A percentile compares a stretch with the other conserved stretches of the same genome.
Conservation (phyloP, 2,329 filamentous ascomycete species). For the Phyllosticta citribraziliensis region DNA sequence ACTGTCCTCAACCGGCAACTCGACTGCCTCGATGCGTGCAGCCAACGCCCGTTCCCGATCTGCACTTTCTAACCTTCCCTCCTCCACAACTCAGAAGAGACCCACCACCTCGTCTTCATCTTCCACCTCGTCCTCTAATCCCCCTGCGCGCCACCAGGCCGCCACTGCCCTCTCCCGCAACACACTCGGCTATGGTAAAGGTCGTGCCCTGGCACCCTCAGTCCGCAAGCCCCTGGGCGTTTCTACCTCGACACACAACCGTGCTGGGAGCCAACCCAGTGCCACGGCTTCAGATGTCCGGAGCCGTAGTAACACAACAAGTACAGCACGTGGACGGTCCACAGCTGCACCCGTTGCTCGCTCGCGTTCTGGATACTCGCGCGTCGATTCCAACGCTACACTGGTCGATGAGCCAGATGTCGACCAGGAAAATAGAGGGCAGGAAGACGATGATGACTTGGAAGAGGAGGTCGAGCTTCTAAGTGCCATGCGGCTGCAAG, state of each 20-base stretch:
- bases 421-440: background rate
- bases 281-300: background rate
- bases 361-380: conserved; percentile 19
- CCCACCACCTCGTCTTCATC: conserved; percentile 19
- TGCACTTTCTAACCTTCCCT: conserved; percentile 29
- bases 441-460: conserved; percentile 10
- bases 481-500: background rate
- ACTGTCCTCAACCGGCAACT: conserved; percentile 19
- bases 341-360: background rate
- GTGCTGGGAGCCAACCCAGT: conserved; percentile 14
- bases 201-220: conserved; percentile 44
- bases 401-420: conserved; percentile 15
- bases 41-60: conserved; percentile 10
- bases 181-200: conserved; percentile 78
- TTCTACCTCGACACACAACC: conserved; percentile 13
- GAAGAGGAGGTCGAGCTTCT: conserved; percentile 22
- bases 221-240: conserved; percentile 21
- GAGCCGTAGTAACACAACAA: background rate
- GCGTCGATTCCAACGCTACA: conserved; percentile 25
- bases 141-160: conserved; percentile 49
- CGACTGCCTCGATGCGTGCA: conserved; percentile 4
- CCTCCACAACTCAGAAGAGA: conserved; percentile 31
- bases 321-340: background rate
- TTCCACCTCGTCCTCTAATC: conserved; percentile 21
- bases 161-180: conserved; percentile 63